phyloP scores from a whole-genome alignment of 2,329 filamentous ascomycete genomes.

The Diaporthe australafricana region DNA sequence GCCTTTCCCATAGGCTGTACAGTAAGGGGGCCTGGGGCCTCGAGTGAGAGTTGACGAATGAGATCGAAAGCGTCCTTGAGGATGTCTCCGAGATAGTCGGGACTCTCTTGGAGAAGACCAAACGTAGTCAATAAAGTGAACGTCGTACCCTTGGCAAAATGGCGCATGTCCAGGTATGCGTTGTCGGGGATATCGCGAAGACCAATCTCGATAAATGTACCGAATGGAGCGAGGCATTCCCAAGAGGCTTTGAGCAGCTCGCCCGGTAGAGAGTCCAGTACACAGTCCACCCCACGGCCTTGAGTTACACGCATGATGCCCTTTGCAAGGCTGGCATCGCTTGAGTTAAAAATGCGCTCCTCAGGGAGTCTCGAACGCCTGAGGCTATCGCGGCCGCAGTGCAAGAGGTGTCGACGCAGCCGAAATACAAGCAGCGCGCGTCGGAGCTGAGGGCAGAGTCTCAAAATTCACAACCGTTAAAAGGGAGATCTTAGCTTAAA shows the following conservation, averaged over 20 bases:
- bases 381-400: background rate
- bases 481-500: background rate
- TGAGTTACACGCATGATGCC: constrained; percentile 42
- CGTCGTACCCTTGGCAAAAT: constrained; percentile 34
- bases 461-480: background rate
- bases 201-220: constrained; percentile 37
- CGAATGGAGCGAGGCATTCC: constrained; percentile 36
- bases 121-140: constrained; percentile 49
- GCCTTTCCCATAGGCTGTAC: constrained; percentile 40
- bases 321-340: constrained; percentile 42
- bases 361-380: constrained; percentile 36
- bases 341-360: constrained; percentile 45
- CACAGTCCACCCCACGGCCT: constrained; percentile 45
- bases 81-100: background rate
- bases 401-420: background rate
- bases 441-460: background rate
- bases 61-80: background rate
- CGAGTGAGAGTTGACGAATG: background rate
- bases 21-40: constrained; percentile 37
- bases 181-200: constrained; percentile 42
- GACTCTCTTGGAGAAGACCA: constrained; percentile 20
- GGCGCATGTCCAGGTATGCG: constrained; percentile 49
- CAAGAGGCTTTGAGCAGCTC: constrained; percentile 43
- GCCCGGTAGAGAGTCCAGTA: constrained; percentile 46
- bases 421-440: background rate